These are phyloP conservation scores for Leucocoprinus leucothites DNA, from an alignment of 768 basidiomycete species.

Conservation along the genomic window DNA sequence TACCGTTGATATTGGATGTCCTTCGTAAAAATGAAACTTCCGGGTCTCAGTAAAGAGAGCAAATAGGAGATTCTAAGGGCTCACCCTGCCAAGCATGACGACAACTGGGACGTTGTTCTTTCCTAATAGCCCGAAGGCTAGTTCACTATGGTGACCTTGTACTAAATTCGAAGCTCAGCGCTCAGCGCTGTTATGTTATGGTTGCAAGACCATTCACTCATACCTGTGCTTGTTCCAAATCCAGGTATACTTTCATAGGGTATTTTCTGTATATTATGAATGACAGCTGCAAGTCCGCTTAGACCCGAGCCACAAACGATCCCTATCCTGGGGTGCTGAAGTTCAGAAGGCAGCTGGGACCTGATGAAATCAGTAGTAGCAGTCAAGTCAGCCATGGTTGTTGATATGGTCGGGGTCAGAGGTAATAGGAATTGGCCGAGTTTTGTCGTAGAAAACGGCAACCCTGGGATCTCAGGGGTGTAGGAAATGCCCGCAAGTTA, in stretches of 20 bases:
- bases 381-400: constrained; percentile 13
- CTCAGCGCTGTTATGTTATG: too few species aligned
- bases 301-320: constrained; percentile 89
- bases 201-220: constrained; percentile 15
- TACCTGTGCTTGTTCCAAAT: constrained; percentile 77
- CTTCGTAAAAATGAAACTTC: constrained; percentile 87
- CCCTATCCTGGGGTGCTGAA: constrained; percentile 59
- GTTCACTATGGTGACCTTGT: constrained; percentile 72
- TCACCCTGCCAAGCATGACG: constrained; percentile 84
- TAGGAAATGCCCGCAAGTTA: too few species aligned
- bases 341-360: constrained; percentile 28
- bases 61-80: constrained; percentile 17
- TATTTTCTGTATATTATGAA: constrained; percentile 56
- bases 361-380: constrained; percentile 31
- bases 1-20: constrained; percentile 64
- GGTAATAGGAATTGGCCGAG: too few species aligned
- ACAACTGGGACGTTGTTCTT: constrained; percentile 74
- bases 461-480: too few species aligned
- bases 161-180: constrained; percentile 39
- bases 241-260: constrained; percentile 70
- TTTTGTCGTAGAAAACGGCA: too few species aligned
- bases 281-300: constrained; percentile 62
- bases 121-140: constrained; percentile 81
- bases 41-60: not conserved
- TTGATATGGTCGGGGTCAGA: not conserved